Conservation (phyloP, 1,284 basidiomycete species). For the Sphagnurus paluster region DNA sequence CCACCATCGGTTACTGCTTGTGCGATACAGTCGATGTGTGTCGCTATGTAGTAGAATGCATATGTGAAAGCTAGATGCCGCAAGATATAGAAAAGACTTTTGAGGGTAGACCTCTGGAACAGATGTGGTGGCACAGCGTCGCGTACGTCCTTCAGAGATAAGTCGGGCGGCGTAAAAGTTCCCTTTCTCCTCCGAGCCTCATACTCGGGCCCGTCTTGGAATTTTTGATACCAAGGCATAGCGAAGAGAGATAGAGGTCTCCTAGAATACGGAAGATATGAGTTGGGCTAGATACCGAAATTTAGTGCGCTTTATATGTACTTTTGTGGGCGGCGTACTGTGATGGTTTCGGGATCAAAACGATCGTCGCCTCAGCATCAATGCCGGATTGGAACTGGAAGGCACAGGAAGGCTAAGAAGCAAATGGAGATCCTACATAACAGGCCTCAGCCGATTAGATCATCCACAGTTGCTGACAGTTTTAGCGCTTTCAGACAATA, state of each 20-base stretch:
- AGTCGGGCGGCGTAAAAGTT: conserved; percentile 41
- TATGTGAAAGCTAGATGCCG: conserved; percentile 43
- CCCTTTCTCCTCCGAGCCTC: conserved; percentile 30
- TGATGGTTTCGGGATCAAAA: conserved; percentile 15
- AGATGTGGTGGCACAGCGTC: conserved; percentile 47
- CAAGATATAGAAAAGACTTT: conserved; percentile 36
- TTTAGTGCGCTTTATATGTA: conserved; percentile 11
- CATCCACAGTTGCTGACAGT: too few species aligned
- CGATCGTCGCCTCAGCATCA: conserved; percentile 17
- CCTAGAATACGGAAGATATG: background rate
- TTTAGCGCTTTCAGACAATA: too few species aligned
- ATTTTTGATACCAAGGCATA: conserved; percentile 38
- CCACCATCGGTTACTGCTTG: conserved; percentile 18
- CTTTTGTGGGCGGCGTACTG: conserved; percentile 6
- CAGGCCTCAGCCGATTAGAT: conserved; percentile 11
- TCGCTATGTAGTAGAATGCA: conserved; percentile 39
- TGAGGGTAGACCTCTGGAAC: conserved; percentile 45
- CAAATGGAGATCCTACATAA: conserved; percentile 11
- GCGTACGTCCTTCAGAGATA: conserved; percentile 46
- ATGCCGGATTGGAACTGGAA: conserved; percentile 18
- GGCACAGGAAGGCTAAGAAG: conserved; percentile 3
- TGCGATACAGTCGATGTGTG: conserved; percentile 34
- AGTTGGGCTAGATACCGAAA: background rate
- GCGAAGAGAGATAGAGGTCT: background rate
- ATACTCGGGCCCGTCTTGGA: conserved; percentile 39